Percentiles rank a stretch among this genome's conserved stretches.
Evolutionary conservation across 2,329 filamentous ascomycete genomes (phyloP).

Genomic region (Leptographium flavum): DNA sequence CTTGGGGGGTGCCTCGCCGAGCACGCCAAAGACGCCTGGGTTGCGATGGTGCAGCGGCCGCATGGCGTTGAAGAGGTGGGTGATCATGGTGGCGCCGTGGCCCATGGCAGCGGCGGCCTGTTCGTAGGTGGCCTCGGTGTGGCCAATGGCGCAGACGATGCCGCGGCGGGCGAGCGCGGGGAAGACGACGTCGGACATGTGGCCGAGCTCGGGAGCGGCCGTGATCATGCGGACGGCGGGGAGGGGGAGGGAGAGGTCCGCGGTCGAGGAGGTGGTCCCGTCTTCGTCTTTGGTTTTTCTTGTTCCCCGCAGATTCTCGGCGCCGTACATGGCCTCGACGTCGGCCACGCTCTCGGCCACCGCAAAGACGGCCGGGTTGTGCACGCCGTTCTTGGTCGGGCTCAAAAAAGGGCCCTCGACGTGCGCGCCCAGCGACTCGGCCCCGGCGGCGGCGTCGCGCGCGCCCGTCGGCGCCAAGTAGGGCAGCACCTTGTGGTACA

Average conservation of each 20-base stretch:
- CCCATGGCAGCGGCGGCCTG: conserved; percentile 56
- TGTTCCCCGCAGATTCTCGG: conserved; percentile 48
- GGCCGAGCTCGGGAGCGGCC: conserved; percentile 66
- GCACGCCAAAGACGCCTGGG: conserved; percentile 75
- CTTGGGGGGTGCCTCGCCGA: conserved; percentile 42
- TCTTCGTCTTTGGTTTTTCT: no score
- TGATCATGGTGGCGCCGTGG: conserved; percentile 78
- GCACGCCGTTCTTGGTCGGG: conserved; percentile 73
- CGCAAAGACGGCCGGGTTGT: conserved; percentile 59
- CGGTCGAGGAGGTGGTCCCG: no score
- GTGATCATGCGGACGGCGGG: conserved; percentile 65
- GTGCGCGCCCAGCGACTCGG: conserved; percentile 80
- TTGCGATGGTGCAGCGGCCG: conserved; percentile 79
- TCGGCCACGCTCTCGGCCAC: conserved; percentile 49
- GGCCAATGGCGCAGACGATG: conserved; percentile 70
- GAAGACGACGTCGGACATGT: conserved; percentile 51
- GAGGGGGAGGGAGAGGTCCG: conserved; percentile 16
- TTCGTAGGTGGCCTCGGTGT: conserved; percentile 79
- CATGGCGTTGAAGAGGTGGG: conserved; percentile 92
- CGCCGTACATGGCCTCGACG: conserved; percentile 58
- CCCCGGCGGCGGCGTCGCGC: conserved; percentile 50
- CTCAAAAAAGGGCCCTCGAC: conserved; percentile 83
- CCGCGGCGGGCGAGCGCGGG: conserved; percentile 47
- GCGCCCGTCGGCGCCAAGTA: conserved; percentile 59
- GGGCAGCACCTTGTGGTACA: conserved; percentile 70